phyloP scores from a whole-genome alignment of 2,329 filamentous ascomycete genomes.

The Penicillium sp. region DNA sequence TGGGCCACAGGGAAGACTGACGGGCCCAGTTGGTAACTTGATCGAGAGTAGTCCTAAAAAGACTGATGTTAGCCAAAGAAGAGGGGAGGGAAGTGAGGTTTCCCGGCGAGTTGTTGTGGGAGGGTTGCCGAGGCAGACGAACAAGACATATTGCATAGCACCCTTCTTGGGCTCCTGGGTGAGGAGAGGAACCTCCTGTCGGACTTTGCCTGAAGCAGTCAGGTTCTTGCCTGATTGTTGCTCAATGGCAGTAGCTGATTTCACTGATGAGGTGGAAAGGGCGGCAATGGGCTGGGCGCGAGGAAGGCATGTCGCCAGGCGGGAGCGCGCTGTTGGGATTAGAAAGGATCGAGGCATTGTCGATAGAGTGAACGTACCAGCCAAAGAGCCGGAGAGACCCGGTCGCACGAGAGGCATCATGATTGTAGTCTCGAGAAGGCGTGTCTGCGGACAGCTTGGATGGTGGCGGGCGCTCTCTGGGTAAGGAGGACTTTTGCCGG shows the following conservation, averaged over 20 bases:
- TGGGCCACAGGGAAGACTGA: conserved; percentile 86
- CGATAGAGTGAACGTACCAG: conserved; percentile 23
- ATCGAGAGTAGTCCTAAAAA: conserved; percentile 59
- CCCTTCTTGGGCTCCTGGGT: conserved; percentile 57
- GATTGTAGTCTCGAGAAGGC: conserved; percentile 4
- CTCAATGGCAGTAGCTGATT: conserved; percentile 48
- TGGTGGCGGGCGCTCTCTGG: conserved; percentile 25
- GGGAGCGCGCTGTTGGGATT: conserved; percentile 34
- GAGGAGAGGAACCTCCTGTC: conserved; percentile 53
- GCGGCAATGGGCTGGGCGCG: conserved; percentile 42
- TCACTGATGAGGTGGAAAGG: conserved; percentile 49
- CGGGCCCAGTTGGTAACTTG: conserved; percentile 86
- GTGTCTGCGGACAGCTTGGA: conserved; percentile 9
- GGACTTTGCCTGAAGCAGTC: conserved; percentile 48
- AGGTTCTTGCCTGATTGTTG: conserved; percentile 40
- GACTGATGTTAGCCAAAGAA: background rate
- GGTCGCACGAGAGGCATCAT: conserved; percentile 36
- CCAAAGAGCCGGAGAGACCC: conserved; percentile 31
- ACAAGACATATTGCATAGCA: conserved; percentile 58
- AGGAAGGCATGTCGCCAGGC: conserved; percentile 33
- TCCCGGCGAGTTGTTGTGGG: background rate
- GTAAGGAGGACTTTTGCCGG: conserved; percentile 27
- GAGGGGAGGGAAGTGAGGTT: background rate
- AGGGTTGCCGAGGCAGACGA: conserved; percentile 24
- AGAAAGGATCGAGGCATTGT: conserved; percentile 17